These are phyloP conservation scores for Tympanopsis confertula DNA, from an alignment of 2,329 filamentous ascomycete species.

Conservation along the genomic window DNA sequence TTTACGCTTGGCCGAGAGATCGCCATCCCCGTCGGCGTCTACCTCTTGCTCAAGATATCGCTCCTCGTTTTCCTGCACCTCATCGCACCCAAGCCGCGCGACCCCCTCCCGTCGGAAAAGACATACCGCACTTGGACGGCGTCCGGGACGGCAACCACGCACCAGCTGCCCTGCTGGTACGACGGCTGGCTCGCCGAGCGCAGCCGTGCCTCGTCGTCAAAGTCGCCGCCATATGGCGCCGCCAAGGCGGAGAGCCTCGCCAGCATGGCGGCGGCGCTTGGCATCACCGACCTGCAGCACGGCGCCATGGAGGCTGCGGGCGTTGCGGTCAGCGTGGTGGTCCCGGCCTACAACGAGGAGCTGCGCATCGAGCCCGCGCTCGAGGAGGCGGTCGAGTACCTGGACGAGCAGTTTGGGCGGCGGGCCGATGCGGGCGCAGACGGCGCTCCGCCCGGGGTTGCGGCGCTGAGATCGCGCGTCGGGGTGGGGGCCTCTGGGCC, in stretches of 20 bases:
- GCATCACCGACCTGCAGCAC: conserved; percentile 29
- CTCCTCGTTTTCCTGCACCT: conserved; percentile 59
- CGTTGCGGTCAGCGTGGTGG: conserved; percentile 79
- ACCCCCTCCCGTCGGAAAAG: conserved; percentile 68
- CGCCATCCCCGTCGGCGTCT: too few relatives aligned
- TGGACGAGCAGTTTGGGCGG: conserved; percentile 66
- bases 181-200: conserved; percentile 60
- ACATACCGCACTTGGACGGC: conserved; percentile 66
- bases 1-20: too few relatives aligned
- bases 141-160: conserved; percentile 41
- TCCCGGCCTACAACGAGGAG: conserved; percentile 93
- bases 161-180: conserved; percentile 74
- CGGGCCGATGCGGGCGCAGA: conserved; percentile 11
- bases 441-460: conserved; percentile 12
- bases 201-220: conserved; percentile 29
- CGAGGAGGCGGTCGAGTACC: conserved; percentile 77
- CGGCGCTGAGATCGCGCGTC: conserved; percentile 8
- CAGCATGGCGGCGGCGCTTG: conserved; percentile 19
- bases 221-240: background rate
- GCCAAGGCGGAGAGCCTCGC: conserved; percentile 15
- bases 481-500: conserved; percentile 19
- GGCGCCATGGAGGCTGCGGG: conserved; percentile 62
- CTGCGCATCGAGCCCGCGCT: conserved; percentile 72
- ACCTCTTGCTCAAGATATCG: too few relatives aligned
- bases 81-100: conserved; percentile 71